Base-by-base conservation (phyloP, 2,329 filamentous ascomycete species). In the Ramularia endophylla region DNA sequence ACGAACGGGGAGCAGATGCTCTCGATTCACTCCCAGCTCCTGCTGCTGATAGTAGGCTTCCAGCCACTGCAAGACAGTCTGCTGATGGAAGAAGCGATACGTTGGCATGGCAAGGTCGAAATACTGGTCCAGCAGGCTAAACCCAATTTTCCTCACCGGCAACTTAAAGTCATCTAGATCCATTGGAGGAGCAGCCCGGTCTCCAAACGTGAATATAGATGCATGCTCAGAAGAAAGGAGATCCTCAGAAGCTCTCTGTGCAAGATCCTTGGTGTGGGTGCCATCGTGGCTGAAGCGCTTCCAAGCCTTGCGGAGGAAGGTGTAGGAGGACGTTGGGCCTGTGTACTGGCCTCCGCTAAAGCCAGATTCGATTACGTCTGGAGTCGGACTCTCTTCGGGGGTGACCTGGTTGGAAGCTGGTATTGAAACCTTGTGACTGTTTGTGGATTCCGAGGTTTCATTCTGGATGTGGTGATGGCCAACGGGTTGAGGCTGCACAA, bases 191-290 rank as follows among this genome's bases (percentile, higher is more conserved):
- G 74, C 46, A 2, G 69, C 70, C 12, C 70, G 62, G 51, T 77
- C 73, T 9, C 69, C 72, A 48, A 70, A 72, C 0, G 69, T 68
- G 50, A 74, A 73, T 17, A 74, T 72, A 2, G 70, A 67, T 1
- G 64, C 65, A 20, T 65, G 58, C 16, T 64, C 63, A 4, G 65
- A 64, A 25, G 22, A 11, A 11, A 25, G 6, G 11, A 58, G 12
- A n/a, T 54, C 52, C 6, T 49, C 45, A 5, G 44, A 32, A 8
- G 31, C 31, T 25, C 22, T 25, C 6, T 25, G 11, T 6, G 22
- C 22, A 25, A 6, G 22, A 6, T 11, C 11, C 11, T 25, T 11
- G 22, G 11, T 25, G 22, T 25, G 22, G 13, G 32, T 29, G 13
- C 43, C 48, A 38, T 47, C 44, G 3, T 64, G 65, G 36, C 69